Evolutionary conservation across 192 early-diverging fungal species (phyloP).

Genomic region (Dimargaris verticillata): DNA sequence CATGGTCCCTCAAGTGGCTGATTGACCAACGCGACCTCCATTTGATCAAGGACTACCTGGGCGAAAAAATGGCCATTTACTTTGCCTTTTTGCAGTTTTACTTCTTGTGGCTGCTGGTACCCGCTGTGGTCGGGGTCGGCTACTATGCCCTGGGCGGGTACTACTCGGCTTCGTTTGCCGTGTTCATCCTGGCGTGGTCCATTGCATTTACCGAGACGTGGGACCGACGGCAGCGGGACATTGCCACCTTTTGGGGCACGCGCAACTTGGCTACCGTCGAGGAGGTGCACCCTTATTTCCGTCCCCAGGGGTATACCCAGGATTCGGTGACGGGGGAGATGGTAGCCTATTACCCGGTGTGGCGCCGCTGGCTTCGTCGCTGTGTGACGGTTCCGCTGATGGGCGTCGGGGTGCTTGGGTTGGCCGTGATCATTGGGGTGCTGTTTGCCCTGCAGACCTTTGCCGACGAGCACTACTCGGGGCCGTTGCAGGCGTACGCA

Average conservation of each 20-base stretch:
- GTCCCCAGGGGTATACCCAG: constrained; percentile 30
- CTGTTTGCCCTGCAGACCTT: constrained; percentile 66
- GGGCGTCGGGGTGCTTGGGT: constrained; percentile 33
- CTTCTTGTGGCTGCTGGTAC: constrained; percentile 51
- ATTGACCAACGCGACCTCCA: constrained; percentile 54
- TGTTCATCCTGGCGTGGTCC: constrained; percentile 47
- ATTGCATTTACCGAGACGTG: constrained; percentile 64
- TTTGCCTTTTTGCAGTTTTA: constrained; percentile 92
- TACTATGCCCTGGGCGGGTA: constrained; percentile 32
- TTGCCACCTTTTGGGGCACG: constrained; percentile 66
- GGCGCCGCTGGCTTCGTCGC: constrained; percentile 50
- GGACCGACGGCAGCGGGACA: constrained; percentile 54
- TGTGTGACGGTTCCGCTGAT: constrained; percentile 38
- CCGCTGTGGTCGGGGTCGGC: constrained; percentile 44
- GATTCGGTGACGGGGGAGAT: constrained; percentile 63
- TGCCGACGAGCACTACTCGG: constrained; percentile 64
- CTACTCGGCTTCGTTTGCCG: constrained; percentile 49
- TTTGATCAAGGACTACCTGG: constrained; percentile 65
- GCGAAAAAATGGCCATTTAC: constrained; percentile 84
- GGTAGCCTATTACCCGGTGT: constrained; percentile 50
- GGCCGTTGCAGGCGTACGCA: constrained; percentile 44
- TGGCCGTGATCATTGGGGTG: constrained; percentile 41
- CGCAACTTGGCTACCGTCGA: constrained; percentile 20
- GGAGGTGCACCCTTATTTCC: constrained; percentile 35
- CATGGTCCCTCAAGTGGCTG: constrained; percentile 69